phyloP scores from a whole-genome alignment of 2,329 filamentous ascomycete genomes.

The Neoascochyta sp. region DNA sequence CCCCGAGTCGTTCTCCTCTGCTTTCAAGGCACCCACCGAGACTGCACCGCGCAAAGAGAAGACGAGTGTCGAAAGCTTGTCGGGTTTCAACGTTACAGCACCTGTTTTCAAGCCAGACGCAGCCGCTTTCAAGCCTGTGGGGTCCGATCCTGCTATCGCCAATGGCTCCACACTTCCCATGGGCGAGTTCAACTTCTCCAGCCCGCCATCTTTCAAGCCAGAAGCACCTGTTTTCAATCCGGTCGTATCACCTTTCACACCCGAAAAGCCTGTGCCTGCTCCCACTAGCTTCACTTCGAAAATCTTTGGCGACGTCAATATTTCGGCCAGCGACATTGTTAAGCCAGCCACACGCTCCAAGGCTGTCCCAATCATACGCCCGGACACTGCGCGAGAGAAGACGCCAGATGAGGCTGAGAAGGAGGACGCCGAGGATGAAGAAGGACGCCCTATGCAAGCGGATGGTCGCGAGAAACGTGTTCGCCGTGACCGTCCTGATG shows the following conservation, averaged over 20 bases:
- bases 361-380: conserved; percentile 74
- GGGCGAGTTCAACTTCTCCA: conserved; percentile 23
- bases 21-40: conserved; percentile 44
- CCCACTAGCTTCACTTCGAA: conserved; percentile 31
- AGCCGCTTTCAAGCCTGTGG: conserved; percentile 32
- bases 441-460: conserved; percentile 60
- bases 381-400: conserved; percentile 44
- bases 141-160: conserved; percentile 11
- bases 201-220: conserved; percentile 44
- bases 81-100: conserved; percentile 63
- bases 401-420: conserved; percentile 42
- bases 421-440: conserved; percentile 51
- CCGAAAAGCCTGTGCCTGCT: conserved; percentile 18
- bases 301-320: conserved; percentile 44
- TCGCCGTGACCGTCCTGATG: conserved; percentile 61
- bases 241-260: conserved; percentile 19
- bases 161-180: conserved; percentile 14
- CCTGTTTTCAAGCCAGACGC: conserved; percentile 74
- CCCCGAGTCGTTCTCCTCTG: conserved; percentile 43
- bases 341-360: conserved; percentile 72
- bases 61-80: conserved; percentile 28
- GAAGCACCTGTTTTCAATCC: conserved; percentile 69
- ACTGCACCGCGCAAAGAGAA: conserved; percentile 49
- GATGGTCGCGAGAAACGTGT: conserved; percentile 73
- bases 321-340: conserved; percentile 58